These are phyloP conservation scores for Populus hybrid DNA, from an alignment of 441 rosid genomes.

Conservation along the genomic window DNA sequence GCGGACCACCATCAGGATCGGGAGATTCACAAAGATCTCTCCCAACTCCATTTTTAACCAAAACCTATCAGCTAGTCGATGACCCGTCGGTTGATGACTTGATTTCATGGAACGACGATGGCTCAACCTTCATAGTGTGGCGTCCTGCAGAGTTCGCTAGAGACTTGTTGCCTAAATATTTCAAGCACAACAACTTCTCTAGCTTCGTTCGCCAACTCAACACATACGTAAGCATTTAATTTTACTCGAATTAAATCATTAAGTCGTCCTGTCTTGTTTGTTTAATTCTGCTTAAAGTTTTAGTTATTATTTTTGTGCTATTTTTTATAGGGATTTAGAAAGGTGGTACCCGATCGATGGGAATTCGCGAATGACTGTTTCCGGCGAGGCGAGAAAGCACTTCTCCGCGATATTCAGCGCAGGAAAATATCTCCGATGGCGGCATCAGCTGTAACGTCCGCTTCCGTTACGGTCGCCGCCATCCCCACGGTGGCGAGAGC, in stretches of 20 bases:
- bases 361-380: conserved; percentile 85
- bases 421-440: conserved; percentile 52
- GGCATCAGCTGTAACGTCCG: conserved; percentile 14
- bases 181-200: conserved; percentile 90
- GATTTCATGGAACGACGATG: conserved; percentile 86
- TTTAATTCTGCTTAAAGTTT: not conserved
- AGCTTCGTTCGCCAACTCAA: conserved; percentile 96
- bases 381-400: conserved; percentile 63
- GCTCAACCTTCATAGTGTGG: conserved; percentile 82
- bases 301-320: not conserved
- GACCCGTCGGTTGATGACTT: conserved; percentile 67
- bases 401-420: conserved; percentile 83
- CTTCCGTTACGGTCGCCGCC: conserved; percentile 35
- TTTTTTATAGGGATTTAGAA: conserved; percentile 59
- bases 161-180: conserved; percentile 86
- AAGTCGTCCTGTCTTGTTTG: not conserved
- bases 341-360: conserved; percentile 93
- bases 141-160: conserved; percentile 84
- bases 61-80: conserved; percentile 78
- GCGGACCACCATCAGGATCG: not conserved
- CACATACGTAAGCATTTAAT: conserved; percentile 59
- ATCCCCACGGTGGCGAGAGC: conserved; percentile 33
- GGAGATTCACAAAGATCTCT: conserved; percentile 66
- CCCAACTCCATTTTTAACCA: conserved; percentile 81
- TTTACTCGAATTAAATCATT: not conserved